Evolutionary conservation across 352 stramenopile genomes (phyloP), one percentile per base, ranked within the genome.

Genomic region (Blastocystis hominis): DNA sequence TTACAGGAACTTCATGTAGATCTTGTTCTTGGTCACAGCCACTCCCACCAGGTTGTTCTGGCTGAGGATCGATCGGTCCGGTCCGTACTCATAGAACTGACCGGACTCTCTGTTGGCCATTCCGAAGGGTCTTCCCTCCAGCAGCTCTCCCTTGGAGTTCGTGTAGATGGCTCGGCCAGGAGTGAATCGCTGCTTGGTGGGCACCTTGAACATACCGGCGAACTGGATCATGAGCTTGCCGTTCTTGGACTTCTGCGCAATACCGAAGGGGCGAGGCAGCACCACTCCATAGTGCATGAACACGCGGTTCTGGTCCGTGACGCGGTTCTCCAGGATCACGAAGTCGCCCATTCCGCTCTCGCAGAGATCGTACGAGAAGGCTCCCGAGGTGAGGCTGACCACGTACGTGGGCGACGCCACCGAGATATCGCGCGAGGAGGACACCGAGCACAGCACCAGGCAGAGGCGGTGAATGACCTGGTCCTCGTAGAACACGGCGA

Each of bases 1-100:
- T 81, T 81, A 81, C 17, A 55, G 38, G 53, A 68, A 81, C 59
- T 81, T 81, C 54, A 81, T 46, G 59, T 70, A 69, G 20, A 81
- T 42, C 59, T 81, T 69, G n/a, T 66, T 70, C 36, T 38, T 55
- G 17, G 72, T 70, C 13, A 81, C 72, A 36, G 72, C 72, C 0
- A 81, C 38, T 38, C 72, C 72, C 5, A 81, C 72, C 2, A 70
- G 10, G 42, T 81, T 81, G 46, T 6, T 53, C 34, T 70, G 42
- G 3, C 34, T 55, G 64, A 76, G 64, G 24, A 76, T 53, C 20
- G 24, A 53, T n/a, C 40, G 0, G 36, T 76, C 64, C 4, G 24
- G 40, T 34, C 7, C 38, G 15, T 55, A 2, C 34, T 54, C 53
- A 38, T 81, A 81, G 72, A 81, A 81, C 34, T 15, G 30, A 5